These are phyloP conservation scores for Kodamaea kaohsiungensis DNA, from an alignment of 805 yeast species.

Conservation along the genomic window DNA sequence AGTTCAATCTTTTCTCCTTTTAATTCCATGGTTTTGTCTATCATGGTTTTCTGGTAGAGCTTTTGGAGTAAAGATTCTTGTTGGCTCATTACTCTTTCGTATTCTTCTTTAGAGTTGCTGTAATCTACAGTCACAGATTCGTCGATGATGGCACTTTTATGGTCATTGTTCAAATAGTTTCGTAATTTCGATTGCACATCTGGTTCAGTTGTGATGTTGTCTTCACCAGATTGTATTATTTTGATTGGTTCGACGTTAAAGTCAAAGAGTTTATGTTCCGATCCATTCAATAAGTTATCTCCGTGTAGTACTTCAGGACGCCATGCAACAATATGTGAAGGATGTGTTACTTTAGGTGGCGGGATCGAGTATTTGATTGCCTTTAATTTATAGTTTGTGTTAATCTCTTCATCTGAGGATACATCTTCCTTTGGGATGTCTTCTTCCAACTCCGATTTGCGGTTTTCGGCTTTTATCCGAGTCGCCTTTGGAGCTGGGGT, in stretches of 20 bases:
- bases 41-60: constrained; percentile 39
- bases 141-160: constrained; percentile 38
- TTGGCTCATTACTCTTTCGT: constrained; percentile 51
- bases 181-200: constrained; percentile 26
- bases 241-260: constrained; percentile 31
- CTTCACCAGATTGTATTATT: constrained; percentile 16
- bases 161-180: constrained; percentile 28
- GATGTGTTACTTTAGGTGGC: constrained; percentile 41
- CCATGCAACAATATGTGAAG: constrained; percentile 47
- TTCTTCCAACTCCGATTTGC: not conserved
- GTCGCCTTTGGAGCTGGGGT: not conserved
- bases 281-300: constrained; percentile 17
- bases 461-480: not conserved
- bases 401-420: constrained; percentile 6
- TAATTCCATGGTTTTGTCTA: constrained; percentile 39
- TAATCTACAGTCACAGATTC: constrained; percentile 34
- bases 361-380: constrained; percentile 33
- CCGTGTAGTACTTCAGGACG: constrained; percentile 24
- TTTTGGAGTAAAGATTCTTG: constrained; percentile 53
- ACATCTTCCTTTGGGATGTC: constrained; percentile 8
- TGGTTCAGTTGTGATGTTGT: constrained; percentile 23
- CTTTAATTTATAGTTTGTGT: constrained; percentile 27
- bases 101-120: constrained; percentile 52
- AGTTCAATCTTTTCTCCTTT: constrained; percentile 51
- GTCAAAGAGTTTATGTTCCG: constrained; percentile 23